A percentile compares a stretch with the other conserved stretches of the same genome.
phyloP scores from a whole-genome alignment of 805 yeast genomes.

The Monosporozyma aquatica region DNA sequence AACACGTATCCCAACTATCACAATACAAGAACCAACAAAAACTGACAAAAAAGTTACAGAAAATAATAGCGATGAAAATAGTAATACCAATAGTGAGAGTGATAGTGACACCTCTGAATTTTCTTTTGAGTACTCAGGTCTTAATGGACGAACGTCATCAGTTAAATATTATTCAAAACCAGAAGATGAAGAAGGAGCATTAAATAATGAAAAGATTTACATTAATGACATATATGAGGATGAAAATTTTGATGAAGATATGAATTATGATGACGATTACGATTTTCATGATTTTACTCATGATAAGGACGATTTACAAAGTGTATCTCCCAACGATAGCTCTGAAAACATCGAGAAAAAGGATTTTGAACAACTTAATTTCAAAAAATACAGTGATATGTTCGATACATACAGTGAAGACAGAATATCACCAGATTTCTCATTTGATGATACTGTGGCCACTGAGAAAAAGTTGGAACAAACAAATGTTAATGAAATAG shows the following conservation, averaged over 20 bases:
- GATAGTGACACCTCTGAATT: constrained; percentile 28
- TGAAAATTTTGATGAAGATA: constrained; percentile 36
- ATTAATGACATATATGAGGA: constrained; percentile 34
- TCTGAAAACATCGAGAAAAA: background rate
- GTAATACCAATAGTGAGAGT: constrained; percentile 5
- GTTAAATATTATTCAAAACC: constrained; percentile 40
- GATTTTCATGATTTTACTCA: constrained; percentile 21
- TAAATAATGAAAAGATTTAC: constrained; percentile 19
- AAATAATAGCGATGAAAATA: constrained; percentile 1
- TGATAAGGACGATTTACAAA: background rate
- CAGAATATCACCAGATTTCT: background rate
- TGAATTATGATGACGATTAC: constrained; percentile 32
- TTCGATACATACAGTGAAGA: constrained; percentile 18
- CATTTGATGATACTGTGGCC: background rate
- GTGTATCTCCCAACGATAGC: background rate
- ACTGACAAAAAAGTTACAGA: background rate
- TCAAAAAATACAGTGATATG: constrained; percentile 17
- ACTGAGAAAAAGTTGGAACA: background rate
- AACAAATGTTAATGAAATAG: background rate
- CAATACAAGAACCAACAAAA: constrained; percentile 3
- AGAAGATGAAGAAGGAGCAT: constrained; percentile 21
- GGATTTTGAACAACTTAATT: background rate
- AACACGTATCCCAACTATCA: constrained; percentile 4
- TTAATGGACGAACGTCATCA: constrained; percentile 45
- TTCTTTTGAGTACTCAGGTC: constrained; percentile 41